Evolutionary conservation across 1,284 basidiomycete species (phyloP).

Genomic region (Ganoderma multipileum): DNA sequence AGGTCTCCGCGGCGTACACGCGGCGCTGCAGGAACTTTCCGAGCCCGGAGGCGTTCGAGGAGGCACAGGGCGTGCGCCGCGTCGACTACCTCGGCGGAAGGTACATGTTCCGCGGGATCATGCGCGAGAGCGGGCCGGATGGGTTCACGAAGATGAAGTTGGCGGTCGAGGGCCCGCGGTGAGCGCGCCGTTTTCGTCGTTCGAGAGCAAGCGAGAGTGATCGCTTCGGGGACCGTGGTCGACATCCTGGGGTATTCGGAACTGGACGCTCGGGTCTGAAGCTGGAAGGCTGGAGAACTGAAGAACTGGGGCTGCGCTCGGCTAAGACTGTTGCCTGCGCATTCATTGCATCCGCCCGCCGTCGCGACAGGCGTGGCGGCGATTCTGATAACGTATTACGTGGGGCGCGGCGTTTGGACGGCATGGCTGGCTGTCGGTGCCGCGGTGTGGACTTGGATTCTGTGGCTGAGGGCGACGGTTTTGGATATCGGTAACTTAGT

Average conservation of each 20-base stretch:
- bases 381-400: background rate
- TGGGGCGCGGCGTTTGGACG: background rate
- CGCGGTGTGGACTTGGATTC: slow-evolving; percentile 1
- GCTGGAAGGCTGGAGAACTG: background rate
- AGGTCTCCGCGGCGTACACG: slow-evolving; percentile 60
- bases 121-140: slow-evolving; percentile 45
- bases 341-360: background rate
- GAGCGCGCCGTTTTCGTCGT: too few relatives aligned
- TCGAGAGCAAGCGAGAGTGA: too few relatives aligned
- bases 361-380: background rate
- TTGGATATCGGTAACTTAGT: background rate
- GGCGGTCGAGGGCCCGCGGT: slow-evolving; percentile 36
- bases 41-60: slow-evolving; percentile 47
- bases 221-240: background rate
- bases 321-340: background rate
- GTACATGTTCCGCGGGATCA: slow-evolving; percentile 61
- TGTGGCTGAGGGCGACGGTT: background rate
- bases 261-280: background rate
- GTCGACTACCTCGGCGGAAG: slow-evolving; percentile 62
- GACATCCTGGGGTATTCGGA: background rate
- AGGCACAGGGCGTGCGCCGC: slow-evolving; percentile 50
- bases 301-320: background rate
- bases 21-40: slow-evolving; percentile 54
- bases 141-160: slow-evolving; percentile 49
- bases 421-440: background rate